Percentiles rank a stretch among this genome's conserved stretches.
Conservation (phyloP, 352 stramenopile species). For the Globisporangium abappressorium region DNA sequence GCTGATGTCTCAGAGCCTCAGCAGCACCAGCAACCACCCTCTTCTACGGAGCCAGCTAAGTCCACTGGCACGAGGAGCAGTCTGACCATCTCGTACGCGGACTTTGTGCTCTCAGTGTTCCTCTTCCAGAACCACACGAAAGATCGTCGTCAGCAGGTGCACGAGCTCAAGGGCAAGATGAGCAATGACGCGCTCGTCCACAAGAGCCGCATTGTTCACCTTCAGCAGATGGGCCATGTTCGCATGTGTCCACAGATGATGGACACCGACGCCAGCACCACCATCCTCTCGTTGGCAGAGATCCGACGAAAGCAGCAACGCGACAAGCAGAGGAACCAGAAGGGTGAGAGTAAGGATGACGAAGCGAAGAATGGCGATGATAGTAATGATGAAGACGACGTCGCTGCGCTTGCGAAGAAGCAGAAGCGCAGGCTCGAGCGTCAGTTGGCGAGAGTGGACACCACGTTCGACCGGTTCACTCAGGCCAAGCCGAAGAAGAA, state of each 20-base stretch:
- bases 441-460: slow-evolving; percentile 14
- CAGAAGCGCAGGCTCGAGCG: slow-evolving; percentile 10
- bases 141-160: slow-evolving; percentile 19
- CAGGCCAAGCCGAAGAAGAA: slow-evolving; percentile 3
- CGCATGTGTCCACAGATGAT: slow-evolving; percentile 46
- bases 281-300: slow-evolving; percentile 5
- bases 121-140: slow-evolving; percentile 39
- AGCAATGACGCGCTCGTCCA: slow-evolving; percentile 51
- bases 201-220: slow-evolving; percentile 60
- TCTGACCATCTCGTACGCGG: slow-evolving; percentile 35
- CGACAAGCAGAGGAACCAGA: slow-evolving; percentile 5
- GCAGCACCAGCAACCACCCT: neutral
- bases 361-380: neutral
- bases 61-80: neutral
- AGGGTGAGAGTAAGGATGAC: slow-evolving; percentile 10
- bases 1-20: neutral
- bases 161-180: slow-evolving; percentile 26
- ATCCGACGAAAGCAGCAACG: slow-evolving; percentile 5
- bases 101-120: slow-evolving; percentile 63
- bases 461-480: slow-evolving; percentile 23
- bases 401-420: slow-evolving; percentile 4
- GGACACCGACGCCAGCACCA: neutral
- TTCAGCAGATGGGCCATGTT: slow-evolving; percentile 69
- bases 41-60: neutral
- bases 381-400: neutral